Evolutionary conservation across 2,329 filamentous ascomycete species (phyloP).

Genomic region (Fusarium foetens): DNA sequence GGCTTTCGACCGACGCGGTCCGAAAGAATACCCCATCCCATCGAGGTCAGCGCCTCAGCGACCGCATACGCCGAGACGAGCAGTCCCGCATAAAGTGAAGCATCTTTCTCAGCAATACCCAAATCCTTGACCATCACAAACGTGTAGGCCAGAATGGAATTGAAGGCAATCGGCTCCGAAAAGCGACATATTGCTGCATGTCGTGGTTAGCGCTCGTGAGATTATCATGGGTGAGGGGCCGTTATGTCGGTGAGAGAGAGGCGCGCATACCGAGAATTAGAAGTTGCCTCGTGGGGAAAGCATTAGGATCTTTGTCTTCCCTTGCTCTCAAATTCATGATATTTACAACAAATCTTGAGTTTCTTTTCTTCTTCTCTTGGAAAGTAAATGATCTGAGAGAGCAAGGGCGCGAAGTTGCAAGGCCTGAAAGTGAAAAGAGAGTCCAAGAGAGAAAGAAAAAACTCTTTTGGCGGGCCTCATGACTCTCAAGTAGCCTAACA

Average conservation of each 20-base stretch:
- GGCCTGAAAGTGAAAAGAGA: not conserved
- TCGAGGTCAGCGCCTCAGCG: conserved; percentile 87
- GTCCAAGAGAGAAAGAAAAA: conserved; percentile 3
- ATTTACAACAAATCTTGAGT: not conserved
- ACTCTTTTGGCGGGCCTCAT: conserved; percentile 19
- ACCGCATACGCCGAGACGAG: conserved; percentile 89
- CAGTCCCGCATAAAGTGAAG: conserved; percentile 85
- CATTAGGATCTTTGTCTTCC: conserved; percentile 16
- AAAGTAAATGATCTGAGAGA: not conserved
- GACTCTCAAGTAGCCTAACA: conserved; percentile 26
- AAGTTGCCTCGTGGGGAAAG: conserved; percentile 29
- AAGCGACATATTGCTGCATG: conserved; percentile 53
- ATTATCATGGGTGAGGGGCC: not conserved
- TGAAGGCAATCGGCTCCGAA: conserved; percentile 90
- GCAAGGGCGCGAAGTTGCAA: not conserved
- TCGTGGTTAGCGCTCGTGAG: not conserved
- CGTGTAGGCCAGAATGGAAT: conserved; percentile 90
- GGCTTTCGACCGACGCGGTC: conserved; percentile 77
- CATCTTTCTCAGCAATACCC: conserved; percentile 73
- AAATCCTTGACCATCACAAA: conserved; percentile 88
- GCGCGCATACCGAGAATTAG: conserved; percentile 23
- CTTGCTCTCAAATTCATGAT: conserved; percentile 27
- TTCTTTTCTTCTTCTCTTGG: not conserved
- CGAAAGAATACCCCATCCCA: conserved; percentile 60
- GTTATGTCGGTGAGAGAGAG: conserved; percentile 3